Evolutionary conservation across 169 alveolate species (phyloP), one percentile per base, ranked within the genome.

Genomic region (Cryptosporidium sp.): DNA sequence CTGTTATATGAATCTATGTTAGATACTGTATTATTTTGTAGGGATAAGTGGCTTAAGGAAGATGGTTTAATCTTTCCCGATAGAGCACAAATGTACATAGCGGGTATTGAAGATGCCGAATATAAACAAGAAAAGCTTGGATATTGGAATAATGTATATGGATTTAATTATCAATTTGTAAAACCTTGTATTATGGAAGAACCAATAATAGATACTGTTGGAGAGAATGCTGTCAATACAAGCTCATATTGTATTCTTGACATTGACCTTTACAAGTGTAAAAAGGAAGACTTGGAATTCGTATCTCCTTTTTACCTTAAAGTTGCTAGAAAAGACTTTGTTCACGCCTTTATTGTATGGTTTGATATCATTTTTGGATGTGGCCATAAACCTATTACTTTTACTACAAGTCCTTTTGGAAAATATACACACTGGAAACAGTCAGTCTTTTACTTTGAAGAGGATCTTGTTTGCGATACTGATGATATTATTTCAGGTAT

Each of bases 61-160:
- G 99, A 95, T 50, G 99, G 99, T 6, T 85, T 96, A 59, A 94
- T 98, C 86, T 96, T 98, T 26, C 99, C 99, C 5, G 99, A 98
- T 92, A 94, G 94, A 70, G 99, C 99, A 3, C 93, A 93, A 12
- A 94, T 98, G 91, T 96, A 93, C 86, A 84, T 98, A 4, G 98
- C 99, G 16, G 99, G 98, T n/a, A 96, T 98, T 58, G 99, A 98
- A 91, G 99, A 98, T 92, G 98, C 96, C 2, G 97, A 97, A 92
- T 97, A 96, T 94, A 98, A 97, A 85, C 91, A 95, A 48, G 96
- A 95, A 65, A 98, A 97, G 94, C 86, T 97, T 70, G 98, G 95
- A 67, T 97, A 93, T 92, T 98, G 99, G 99, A 94, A 95, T 73
- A 95, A 96, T 91, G 98, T 97, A 41, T 98, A 98, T 92, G 99